Evolutionary conservation across 2,329 filamentous ascomycete species (phyloP), one percentile per base, ranked within the genome.

Genomic region (Fusarium subtropicale): DNA sequence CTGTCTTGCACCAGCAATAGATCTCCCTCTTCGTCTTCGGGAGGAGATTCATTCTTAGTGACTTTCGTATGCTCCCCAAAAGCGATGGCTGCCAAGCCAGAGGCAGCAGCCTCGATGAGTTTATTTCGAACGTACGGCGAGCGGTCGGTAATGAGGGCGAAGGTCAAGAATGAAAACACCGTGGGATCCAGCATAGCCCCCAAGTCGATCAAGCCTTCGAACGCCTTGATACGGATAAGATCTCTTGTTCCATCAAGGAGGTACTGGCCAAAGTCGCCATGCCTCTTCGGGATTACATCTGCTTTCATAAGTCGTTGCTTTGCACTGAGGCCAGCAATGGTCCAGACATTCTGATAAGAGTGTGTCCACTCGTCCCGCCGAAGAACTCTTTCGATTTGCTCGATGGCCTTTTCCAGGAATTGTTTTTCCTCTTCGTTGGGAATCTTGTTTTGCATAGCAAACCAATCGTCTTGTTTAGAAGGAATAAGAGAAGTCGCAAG

Each of bases 331-430:
- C 87, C 87, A 20, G 89, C 86, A 66, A 85, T 83, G 20, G 89
- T 90, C 83, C 88, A 89, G 56, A 89, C 84, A 65, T 91, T 92
- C 63, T 91, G 88, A 73, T 90, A 90, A 4, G 89, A 91, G 63
- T 86, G 83, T 18, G 87, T 87, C 85, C 90, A 91, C 74, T 91
- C 88, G 73, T 92, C 90, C 79, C 89, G 89, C 24, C 89, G 84
- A 48, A 89, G 84, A 70, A 90, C 88, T 55, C 89, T 84, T 71
- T 91, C 88, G 47, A 92, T 90, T 75, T 91, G 88, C 56, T 87
- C 86, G 45, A 90, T 74, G 4, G 86, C 87, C 53, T 82, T 79
- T 12, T 84, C 81, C 10, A 87, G 80, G 58, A 87, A 89, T 47
- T 78, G 80, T 61, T 79, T 80, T 44, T 84, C 83, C 45, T 84